Base-by-base conservation (phyloP, 2,329 filamentous ascomycete species). In the Fusarium phyllophilum region DNA sequence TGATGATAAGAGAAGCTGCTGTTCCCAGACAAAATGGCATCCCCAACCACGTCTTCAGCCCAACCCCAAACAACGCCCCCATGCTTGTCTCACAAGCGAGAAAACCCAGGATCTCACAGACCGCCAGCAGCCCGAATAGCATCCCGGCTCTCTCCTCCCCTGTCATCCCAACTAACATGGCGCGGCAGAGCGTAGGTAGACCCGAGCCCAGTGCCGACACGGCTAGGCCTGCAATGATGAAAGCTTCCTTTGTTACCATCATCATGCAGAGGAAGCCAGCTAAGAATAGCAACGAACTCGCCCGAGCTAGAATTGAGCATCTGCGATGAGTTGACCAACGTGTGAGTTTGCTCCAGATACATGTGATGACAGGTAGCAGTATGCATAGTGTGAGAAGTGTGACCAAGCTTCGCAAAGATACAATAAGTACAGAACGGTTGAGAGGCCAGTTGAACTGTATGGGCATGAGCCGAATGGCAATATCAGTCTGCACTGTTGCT, bases 361-460 rank as follows among this genome's bases (percentile, higher is more conserved):
- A 65, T 12, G 68, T 67, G 22, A 66, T 39, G 29, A 48, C 42
- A 8, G 78, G 78, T 6, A 79, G 71, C 22, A 78, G 20, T n/a
- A 77, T 20, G 36, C 77, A 69, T 17, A 80, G 29, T 2, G 76
- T 77, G 24, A 75, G 13, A 33, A 80, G 65, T 12, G 74, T 78
- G 42, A 67, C 57, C 8, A 74, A 57, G 39, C 71, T 78, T 56
- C 64, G 70, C 36, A 78, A 51, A 24, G 78, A 76, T 18, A 79
- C 44, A 45, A 79, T 68, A 7, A 79, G 63, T n/a, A 70, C 54
- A 10, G 78, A 78, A 14, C 54, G 63, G 9, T 66, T 36, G 9
- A 79, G 69, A 14, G 65, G 48, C 78, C 76, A 76, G 36, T 66
- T 41, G 67, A 79, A 80, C n/a, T 73, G 74, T 34, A 79, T 55